Conservation (phyloP, 192 early-diverging fungal species). For the Chytriomyces sp. region DNA sequence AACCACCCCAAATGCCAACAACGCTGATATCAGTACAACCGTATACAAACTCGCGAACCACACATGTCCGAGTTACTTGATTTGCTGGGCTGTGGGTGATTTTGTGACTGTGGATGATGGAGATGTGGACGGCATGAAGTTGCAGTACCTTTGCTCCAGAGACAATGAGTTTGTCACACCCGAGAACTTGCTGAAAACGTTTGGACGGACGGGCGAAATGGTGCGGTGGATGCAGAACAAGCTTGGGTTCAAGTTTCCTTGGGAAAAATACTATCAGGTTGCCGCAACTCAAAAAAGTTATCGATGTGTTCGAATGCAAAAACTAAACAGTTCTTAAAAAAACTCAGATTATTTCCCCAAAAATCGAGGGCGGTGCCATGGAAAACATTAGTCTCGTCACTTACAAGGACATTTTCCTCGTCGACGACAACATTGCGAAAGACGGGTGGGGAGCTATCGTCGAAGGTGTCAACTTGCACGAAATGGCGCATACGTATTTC, state of each 20-base stretch:
- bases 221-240: conserved; percentile 57
- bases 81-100: conserved; percentile 59
- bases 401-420: conserved; percentile 45
- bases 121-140: conserved; percentile 42
- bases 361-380: conserved; percentile 58
- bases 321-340: too few relatives aligned
- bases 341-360: conserved; percentile 40
- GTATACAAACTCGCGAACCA: conserved; percentile 46
- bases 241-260: conserved; percentile 52
- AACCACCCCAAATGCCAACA: conserved; percentile 25
- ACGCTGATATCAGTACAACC: conserved; percentile 40
- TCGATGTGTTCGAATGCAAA: too few relatives aligned
- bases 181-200: conserved; percentile 48
- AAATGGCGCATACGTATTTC: conserved; percentile 65
- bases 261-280: conserved; percentile 54
- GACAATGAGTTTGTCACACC: conserved; percentile 31
- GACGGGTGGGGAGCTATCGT: conserved; percentile 30
- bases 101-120: conserved; percentile 52
- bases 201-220: conserved; percentile 54
- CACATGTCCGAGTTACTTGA: conserved; percentile 57
- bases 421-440: conserved; percentile 46
- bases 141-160: conserved; percentile 28
- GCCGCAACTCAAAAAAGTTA: too few relatives aligned
- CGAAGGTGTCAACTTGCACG: conserved; percentile 58
- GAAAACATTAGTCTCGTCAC: conserved; percentile 63